These are phyloP conservation scores for Arctium lappa DNA, from an alignment of 129 eudicot species.

Conservation along the genomic window DNA sequence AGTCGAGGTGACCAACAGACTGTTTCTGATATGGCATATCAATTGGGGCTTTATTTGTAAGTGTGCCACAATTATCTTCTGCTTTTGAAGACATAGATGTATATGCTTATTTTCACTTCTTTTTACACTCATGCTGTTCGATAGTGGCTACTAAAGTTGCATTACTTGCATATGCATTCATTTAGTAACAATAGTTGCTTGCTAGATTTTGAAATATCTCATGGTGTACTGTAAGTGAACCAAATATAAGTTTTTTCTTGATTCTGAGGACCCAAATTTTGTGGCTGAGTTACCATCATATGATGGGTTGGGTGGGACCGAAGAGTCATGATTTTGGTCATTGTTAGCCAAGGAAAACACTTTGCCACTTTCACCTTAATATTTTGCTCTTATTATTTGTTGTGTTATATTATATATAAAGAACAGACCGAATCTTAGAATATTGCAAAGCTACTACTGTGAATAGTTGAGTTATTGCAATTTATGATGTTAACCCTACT, in stretches of 20 bases:
- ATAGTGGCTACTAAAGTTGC: too few relatives aligned
- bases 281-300: too few relatives aligned
- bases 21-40: constrained; percentile 73
- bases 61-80: constrained; percentile 31
- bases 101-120: not conserved
- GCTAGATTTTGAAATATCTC: too few relatives aligned
- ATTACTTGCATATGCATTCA: too few relatives aligned
- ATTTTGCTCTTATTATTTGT: not conserved
- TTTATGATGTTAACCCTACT: not conserved
- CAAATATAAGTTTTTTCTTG: too few relatives aligned
- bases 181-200: too few relatives aligned
- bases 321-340: too few relatives aligned
- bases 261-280: too few relatives aligned
- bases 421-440: not conserved
- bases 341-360: not conserved
- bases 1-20: constrained; percentile 70
- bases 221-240: too few relatives aligned
- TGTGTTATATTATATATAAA: not conserved
- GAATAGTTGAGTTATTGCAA: not conserved
- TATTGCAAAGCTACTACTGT: not conserved
- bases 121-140: too few relatives aligned
- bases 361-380: not conserved
- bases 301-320: too few relatives aligned
- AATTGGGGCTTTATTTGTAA: constrained; percentile 87
- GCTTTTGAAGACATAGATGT: not conserved